Percentiles rank a stretch among this genome's conserved stretches.
Evolutionary conservation across 257 asterid species (phyloP).

Genomic region (Solanum etuberosum): DNA sequence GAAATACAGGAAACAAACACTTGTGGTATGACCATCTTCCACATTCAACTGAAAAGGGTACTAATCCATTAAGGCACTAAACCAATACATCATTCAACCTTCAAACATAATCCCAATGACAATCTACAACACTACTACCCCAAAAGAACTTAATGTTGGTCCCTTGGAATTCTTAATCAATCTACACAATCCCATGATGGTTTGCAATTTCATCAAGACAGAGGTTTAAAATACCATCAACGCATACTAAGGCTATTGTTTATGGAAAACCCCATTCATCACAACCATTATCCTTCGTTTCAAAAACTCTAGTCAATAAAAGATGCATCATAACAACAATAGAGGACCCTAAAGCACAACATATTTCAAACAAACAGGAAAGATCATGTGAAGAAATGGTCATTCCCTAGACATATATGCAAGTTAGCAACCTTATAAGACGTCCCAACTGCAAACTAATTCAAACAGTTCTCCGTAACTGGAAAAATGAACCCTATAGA

Average conservation of each 20-base stretch:
- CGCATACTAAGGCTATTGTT: neutral
- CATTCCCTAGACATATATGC: neutral
- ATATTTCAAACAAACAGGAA: neutral
- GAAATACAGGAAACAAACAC: neutral
- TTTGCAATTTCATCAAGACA: neutral
- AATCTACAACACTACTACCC: neutral
- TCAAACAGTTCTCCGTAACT: neutral
- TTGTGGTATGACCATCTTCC: neutral
- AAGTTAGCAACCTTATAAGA: neutral
- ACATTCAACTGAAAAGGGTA: neutral
- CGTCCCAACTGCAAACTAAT: neutral
- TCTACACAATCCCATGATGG: neutral
- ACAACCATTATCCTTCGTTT: neutral
- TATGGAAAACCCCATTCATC: neutral
- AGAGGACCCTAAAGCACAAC: neutral
- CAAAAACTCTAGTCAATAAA: neutral
- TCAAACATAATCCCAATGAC: neutral
- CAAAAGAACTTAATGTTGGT: neutral
- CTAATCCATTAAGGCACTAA: neutral
- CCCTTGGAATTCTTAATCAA: neutral
- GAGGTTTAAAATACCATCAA: neutral
- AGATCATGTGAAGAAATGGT: neutral
- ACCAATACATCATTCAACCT: neutral
- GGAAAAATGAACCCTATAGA: neutral
- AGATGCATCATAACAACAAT: neutral